These are phyloP conservation scores for Cynanchum wilfordii DNA, from an alignment of 257 asterid genomes.

Conservation along the genomic window DNA sequence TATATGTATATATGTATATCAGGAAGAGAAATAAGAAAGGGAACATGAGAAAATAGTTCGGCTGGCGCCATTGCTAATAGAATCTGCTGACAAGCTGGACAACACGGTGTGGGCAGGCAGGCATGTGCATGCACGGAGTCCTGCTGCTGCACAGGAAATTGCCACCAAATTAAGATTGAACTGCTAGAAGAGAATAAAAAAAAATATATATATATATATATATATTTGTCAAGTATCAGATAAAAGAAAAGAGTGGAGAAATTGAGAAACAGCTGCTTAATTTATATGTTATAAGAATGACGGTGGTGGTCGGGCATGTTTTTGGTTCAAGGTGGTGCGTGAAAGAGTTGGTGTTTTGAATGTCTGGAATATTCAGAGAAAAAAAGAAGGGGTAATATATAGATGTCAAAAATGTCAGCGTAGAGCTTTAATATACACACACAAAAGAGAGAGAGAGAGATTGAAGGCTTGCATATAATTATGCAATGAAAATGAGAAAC, in stretches of 20 bases:
- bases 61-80: neutral
- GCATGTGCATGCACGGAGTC: constrained; percentile 2
- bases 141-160: neutral
- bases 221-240: neutral
- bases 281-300: neutral
- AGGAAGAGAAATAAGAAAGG: neutral
- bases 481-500: constrained; percentile 34
- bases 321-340: neutral
- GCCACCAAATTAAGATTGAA: neutral
- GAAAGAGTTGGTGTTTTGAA: neutral
- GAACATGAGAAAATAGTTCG: neutral
- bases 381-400: neutral
- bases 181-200: neutral
- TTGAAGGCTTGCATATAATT: constrained; percentile 18
- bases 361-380: constrained; percentile 7
- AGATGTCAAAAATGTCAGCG: constrained; percentile 19
- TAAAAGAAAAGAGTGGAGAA: neutral
- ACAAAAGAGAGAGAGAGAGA: neutral
- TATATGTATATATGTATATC: neutral
- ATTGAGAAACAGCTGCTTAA: neutral
- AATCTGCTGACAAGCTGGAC: neutral
- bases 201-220: no score
- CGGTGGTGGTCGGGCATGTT: neutral
- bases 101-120: neutral
- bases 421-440: constrained; percentile 12